Percentiles rank a stretch among this genome's conserved stretches.
Conservation (phyloP, 768 basidiomycete species). For the Candolleomyces aberdarensis region DNA sequence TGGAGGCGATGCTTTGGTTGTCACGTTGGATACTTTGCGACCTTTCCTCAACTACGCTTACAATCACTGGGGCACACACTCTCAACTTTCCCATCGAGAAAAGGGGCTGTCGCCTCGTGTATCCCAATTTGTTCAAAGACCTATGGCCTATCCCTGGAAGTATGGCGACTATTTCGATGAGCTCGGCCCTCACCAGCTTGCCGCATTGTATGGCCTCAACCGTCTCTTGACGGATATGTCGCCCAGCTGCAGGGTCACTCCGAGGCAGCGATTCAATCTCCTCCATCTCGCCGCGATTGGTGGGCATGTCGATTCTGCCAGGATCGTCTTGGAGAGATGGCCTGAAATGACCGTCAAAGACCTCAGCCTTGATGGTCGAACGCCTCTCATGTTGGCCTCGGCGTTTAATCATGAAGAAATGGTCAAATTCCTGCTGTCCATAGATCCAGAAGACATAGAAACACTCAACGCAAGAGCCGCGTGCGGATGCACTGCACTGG, state of each 20-base stretch:
- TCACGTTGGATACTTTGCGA: neutral
- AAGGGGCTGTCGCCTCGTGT: neutral
- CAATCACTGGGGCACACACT: neutral
- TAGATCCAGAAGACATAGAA: neutral
- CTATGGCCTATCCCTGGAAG: neutral
- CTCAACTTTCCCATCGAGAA: neutral
- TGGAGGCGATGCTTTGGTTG: neutral
- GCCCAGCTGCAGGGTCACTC: neutral
- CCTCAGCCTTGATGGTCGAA: neutral
- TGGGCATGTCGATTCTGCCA: neutral
- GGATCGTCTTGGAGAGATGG: neutral
- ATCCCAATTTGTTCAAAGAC: neutral
- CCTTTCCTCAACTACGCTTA: neutral
- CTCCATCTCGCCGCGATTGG: neutral
- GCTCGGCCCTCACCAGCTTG: neutral
- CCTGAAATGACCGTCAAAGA: neutral
- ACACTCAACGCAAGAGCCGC: neutral
- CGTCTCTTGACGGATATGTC: neutral
- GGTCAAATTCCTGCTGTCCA: neutral
- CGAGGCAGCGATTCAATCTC: neutral
- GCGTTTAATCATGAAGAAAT: neutral
- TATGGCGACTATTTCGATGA: neutral
- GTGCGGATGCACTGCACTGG: neutral
- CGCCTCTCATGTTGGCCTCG: neutral
- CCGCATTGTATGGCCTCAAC: neutral